These are phyloP conservation scores for Juncus inflexus DNA, from an alignment of 176 grass and related monocot species.

Conservation along the genomic window DNA sequence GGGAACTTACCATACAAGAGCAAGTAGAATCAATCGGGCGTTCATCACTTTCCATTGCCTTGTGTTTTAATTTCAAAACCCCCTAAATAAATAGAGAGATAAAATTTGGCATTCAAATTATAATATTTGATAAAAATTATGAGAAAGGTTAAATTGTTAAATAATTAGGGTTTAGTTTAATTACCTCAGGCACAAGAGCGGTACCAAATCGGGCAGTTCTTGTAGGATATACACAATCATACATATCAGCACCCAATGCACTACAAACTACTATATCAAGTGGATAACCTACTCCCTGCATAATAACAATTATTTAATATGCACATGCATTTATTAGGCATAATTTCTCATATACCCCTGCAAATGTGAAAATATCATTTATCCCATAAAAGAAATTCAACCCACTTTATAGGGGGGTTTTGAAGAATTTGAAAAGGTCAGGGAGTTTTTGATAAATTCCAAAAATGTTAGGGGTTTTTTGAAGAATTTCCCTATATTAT, in stretches of 20 bases:
- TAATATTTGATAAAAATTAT: not conserved
- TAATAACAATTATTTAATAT: slow-evolving; percentile 9
- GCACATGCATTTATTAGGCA: not conserved
- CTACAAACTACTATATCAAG: slow-evolving; percentile 98
- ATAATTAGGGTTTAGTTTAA: slow-evolving; percentile 17
- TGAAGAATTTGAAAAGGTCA: too few relatives aligned
- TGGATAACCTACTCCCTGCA: slow-evolving; percentile 96
- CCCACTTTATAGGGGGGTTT: too few relatives aligned
- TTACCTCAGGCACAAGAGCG: slow-evolving; percentile 85
- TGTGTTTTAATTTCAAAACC: slow-evolving; percentile 90
- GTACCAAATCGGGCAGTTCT: slow-evolving; percentile 91
- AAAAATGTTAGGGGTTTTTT: too few relatives aligned
- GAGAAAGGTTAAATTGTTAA: not conserved
- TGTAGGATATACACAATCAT: slow-evolving; percentile 96
- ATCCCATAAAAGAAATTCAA: not conserved
- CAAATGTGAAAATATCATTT: not conserved
- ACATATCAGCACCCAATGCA: slow-evolving; percentile 98
- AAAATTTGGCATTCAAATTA: slow-evolving; percentile 6
- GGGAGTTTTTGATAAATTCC: too few relatives aligned
- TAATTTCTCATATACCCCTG: not conserved
- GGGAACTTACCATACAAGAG: slow-evolving; percentile 78
- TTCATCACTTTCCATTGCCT: slow-evolving; percentile 85
- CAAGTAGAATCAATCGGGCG: slow-evolving; percentile 84
- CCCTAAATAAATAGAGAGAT: slow-evolving; percentile 40
- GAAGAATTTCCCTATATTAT: not conserved